Evolutionary conservation across 352 stramenopile genomes (phyloP).

Genomic region (Globisporangium ultimum): DNA sequence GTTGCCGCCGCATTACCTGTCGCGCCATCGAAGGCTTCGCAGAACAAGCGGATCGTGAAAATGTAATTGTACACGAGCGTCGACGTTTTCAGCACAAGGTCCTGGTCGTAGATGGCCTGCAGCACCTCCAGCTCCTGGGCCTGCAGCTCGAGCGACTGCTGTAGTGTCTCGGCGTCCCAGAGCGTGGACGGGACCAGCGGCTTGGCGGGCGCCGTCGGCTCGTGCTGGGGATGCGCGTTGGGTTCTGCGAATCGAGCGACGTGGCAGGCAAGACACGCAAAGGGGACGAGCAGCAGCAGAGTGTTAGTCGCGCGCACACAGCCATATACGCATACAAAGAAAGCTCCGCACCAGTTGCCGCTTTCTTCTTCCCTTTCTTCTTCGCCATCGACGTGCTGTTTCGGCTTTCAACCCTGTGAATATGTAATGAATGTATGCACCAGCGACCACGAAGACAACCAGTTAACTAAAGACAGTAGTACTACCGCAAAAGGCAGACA

Average conservation of each 20-base stretch:
- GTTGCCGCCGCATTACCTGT: slow-evolving; percentile 25
- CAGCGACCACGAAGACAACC: background rate
- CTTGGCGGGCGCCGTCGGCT: background rate
- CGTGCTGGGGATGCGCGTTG: background rate
- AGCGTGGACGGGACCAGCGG: slow-evolving; percentile 10
- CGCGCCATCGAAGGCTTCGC: slow-evolving; percentile 28
- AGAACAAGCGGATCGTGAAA: slow-evolving; percentile 74
- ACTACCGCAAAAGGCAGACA: background rate
- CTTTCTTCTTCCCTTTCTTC: slow-evolving; percentile 82
- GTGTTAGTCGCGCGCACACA: background rate
- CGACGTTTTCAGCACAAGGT: slow-evolving; percentile 62
- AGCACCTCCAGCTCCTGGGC: slow-evolving; percentile 79
- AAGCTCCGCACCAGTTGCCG: slow-evolving; percentile 14
- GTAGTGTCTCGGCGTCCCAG: slow-evolving; percentile 37
- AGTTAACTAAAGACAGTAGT: background rate
- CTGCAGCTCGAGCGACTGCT: slow-evolving; percentile 61
- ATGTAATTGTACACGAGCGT: slow-evolving; percentile 83
- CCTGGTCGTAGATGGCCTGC: slow-evolving; percentile 76
- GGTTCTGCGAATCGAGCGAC: background rate
- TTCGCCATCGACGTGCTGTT: slow-evolving; percentile 42
- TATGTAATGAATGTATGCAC: background rate
- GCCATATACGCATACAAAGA: background rate
- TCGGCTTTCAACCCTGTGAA: background rate
- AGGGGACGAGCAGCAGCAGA: background rate
- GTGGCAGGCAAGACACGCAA: background rate